These are phyloP conservation scores for Morella rubra DNA, from an alignment of 306 rosid species.

Conservation along the genomic window DNA sequence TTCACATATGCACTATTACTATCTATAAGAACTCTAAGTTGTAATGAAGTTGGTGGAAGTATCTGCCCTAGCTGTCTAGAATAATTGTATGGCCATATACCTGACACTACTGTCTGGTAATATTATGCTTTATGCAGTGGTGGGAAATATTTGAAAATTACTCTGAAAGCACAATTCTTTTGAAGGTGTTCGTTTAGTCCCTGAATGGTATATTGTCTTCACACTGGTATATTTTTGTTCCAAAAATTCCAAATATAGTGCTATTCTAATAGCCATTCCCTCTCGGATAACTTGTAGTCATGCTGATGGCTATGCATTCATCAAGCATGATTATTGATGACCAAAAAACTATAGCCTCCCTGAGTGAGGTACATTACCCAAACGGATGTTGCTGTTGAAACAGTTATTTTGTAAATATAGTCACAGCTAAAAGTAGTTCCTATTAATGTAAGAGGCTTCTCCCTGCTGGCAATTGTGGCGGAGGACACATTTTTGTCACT, in stretches of 20 bases:
- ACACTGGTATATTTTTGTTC: neutral
- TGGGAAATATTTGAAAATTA: neutral
- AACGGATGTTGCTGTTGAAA: too few species aligned
- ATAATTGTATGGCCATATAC: too few species aligned
- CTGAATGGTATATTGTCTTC: neutral
- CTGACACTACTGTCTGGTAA: neutral
- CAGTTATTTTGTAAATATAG: too few species aligned
- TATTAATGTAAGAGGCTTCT: neutral
- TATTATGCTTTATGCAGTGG: neutral
- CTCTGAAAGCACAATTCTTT: neutral
- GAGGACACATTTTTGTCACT: neutral
- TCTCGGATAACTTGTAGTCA: neutral
- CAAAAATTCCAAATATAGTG: neutral
- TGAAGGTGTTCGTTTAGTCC: neutral
- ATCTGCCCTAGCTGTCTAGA: neutral
- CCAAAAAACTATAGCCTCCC: too few species aligned
- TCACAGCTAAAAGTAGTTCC: neutral
- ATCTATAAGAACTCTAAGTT: neutral
- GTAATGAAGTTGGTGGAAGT: neutral
- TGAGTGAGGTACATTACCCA: too few species aligned
- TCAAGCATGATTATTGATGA: neutral
- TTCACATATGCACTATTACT: neutral
- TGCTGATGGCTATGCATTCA: neutral
- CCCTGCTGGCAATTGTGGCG: neutral
- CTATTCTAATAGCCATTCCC: neutral